Base-by-base conservation (phyloP, 768 basidiomycete species). In the Leucosporidium yakuticum region DNA sequence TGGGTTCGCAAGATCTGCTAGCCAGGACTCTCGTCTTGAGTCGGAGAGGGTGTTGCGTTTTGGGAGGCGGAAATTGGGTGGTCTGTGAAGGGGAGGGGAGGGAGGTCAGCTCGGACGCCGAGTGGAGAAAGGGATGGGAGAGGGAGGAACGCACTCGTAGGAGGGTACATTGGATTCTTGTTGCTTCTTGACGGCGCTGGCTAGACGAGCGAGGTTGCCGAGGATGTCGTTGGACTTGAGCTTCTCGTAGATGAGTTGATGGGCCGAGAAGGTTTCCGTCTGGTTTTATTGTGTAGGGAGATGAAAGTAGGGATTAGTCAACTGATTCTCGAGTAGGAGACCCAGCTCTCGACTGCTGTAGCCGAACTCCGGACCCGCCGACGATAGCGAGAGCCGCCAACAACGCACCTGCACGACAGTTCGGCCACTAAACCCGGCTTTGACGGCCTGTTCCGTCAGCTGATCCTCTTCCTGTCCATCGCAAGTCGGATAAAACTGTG, bases 191-290 rank as follows among this genome's bases (percentile, higher is more conserved):
- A 77, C 71, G 23, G 67, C 68, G 3, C 67, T 48, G n/a, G 76
- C 61, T 29, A 74, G 69, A 0, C 60, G 48, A 14, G 69, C 60
- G 34, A 75, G 67, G 34, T 63, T 63, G 36, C 50, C 63, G 47
- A 72, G 67, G 27, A 73, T 66, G 29, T 51, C 62, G 19, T 62
- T 63, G 36, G 63, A 68, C 27, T 70, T 73, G 54, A 74, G 62
- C 48, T 74, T 75, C 55, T 73, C 69, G 63, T 72, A 68, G 31
- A 77, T 63, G 32, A 74, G 56, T 27, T 70, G 71, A 55, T 77
- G 76, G 0, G 75, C 75, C 1, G 76, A 75, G 62, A 75, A 77
- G 1, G 69, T 68, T 47, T 77, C 76, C 9, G 74, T 74, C 75
- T 76, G 71, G 9, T n/a, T n/a, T n/a, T n/a, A n/a, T n/a, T 1